phyloP scores from a whole-genome alignment of 805 yeast species.

The Spathaspora arborariae region DNA sequence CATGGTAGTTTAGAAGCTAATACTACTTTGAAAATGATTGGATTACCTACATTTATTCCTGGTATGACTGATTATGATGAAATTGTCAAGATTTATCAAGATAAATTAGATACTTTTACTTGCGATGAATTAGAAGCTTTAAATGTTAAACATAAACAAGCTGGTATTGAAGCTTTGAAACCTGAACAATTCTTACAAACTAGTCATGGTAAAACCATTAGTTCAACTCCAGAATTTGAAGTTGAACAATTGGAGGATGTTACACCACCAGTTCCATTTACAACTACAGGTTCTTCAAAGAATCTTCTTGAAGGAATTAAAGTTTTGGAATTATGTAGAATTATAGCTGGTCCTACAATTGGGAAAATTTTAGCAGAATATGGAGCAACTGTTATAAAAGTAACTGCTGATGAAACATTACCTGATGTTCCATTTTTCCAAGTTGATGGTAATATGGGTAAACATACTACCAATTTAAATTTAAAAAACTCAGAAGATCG shows the following conservation, averaged over 20 bases:
- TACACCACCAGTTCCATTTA: slow-evolving; percentile 20
- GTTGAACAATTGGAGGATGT: slow-evolving; percentile 16
- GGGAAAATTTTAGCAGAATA: slow-evolving; percentile 28
- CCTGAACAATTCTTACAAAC: slow-evolving; percentile 23
- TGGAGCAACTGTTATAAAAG: slow-evolving; percentile 30
- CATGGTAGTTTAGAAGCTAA: slow-evolving; percentile 31
- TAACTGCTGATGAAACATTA: slow-evolving; percentile 18
- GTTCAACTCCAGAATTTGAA: slow-evolving; percentile 19
- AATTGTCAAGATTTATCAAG: slow-evolving; percentile 18
- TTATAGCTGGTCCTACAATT: slow-evolving; percentile 33
- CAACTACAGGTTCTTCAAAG: slow-evolving; percentile 8
- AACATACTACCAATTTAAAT: slow-evolving; percentile 26
- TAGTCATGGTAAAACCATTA: slow-evolving; percentile 23
- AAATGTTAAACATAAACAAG: slow-evolving; percentile 25
- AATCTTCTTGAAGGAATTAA: slow-evolving; percentile 27
- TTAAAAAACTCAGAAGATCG: slow-evolving; percentile 23
- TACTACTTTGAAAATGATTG: slow-evolving; percentile 28
- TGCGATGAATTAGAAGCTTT: slow-evolving; percentile 24
- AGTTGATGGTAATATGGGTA: slow-evolving; percentile 32
- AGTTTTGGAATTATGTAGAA: slow-evolving; percentile 27
- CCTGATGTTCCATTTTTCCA: slow-evolving; percentile 34
- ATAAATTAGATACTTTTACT: slow-evolving; percentile 17
- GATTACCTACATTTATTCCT: slow-evolving; percentile 22
- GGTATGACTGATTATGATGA: slow-evolving; percentile 20
- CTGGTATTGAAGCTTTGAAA: slow-evolving; percentile 27